Percentiles rank a stretch among this genome's conserved stretches.
Evolutionary conservation across 352 stramenopile genomes (phyloP).

Genomic region (Nothophytophthora sp.): DNA sequence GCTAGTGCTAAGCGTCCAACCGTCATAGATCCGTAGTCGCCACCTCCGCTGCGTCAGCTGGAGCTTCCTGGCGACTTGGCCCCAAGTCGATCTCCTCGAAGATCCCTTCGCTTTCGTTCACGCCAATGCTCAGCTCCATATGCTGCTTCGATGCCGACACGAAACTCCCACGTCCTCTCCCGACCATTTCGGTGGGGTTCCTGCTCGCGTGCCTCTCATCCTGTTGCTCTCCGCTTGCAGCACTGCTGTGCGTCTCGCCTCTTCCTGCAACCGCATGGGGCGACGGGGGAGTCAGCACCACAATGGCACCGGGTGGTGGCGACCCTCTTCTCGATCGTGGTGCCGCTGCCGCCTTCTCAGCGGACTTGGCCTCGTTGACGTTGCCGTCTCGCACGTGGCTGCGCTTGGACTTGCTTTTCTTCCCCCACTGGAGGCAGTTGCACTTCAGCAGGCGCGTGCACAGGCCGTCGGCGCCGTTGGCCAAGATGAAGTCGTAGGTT

Average conservation of each 20-base stretch:
- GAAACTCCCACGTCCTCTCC: too few relatives aligned
- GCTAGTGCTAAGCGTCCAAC: too few relatives aligned
- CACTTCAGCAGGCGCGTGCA: constrained; percentile 82
- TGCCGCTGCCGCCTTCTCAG: constrained; percentile 2
- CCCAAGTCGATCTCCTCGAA: constrained; percentile 39
- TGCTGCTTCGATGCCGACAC: background rate
- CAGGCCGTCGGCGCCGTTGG: constrained; percentile 71
- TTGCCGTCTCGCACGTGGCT: constrained; percentile 36
- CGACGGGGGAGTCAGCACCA: constrained; percentile 18
- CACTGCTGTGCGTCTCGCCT: constrained; percentile 9
- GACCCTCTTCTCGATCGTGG: constrained; percentile 19
- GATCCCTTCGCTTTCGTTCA: constrained; percentile 61
- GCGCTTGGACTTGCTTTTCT: constrained; percentile 22
- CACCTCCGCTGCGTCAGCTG: background rate
- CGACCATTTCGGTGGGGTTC: constrained; percentile 6
- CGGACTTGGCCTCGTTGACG: constrained; percentile 10
- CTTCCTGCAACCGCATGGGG: constrained; percentile 7
- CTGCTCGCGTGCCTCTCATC: background rate
- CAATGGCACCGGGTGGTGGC: constrained; percentile 6
- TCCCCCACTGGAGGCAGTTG: constrained; percentile 48
- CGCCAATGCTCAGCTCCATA: constrained; percentile 11
- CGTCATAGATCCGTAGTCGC: too few relatives aligned
- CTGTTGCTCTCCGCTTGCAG: background rate
- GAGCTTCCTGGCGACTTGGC: constrained; percentile 7
- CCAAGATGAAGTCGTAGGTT: constrained; percentile 87